A percentile compares a stretch with the other conserved stretches of the same genome.
These are phyloP conservation scores for Alloteropsis angusta DNA, from an alignment of 202 grass and related monocot genomes.

Conservation along the genomic window DNA sequence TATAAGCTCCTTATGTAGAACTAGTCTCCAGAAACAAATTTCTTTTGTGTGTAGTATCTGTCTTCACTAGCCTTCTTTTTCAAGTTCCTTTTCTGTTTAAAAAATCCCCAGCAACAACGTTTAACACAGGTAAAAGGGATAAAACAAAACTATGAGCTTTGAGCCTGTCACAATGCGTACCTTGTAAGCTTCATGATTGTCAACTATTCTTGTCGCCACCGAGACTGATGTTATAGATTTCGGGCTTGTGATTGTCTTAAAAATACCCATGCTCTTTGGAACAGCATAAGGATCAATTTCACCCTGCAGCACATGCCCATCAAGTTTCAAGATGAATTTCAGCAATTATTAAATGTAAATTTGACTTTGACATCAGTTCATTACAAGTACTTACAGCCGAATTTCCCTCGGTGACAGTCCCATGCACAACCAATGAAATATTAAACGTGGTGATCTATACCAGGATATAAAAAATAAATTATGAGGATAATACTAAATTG, in stretches of 20 bases:
- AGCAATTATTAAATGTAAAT: background rate
- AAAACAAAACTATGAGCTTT: slow-evolving; percentile 1
- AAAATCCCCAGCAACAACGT: background rate
- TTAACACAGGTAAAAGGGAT: background rate
- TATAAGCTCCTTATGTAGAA: slow-evolving; percentile 9
- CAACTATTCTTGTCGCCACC: slow-evolving; percentile 61
- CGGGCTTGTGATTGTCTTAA: slow-evolving; percentile 58
- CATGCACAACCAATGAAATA: slow-evolving; percentile 80
- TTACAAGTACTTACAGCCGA: slow-evolving; percentile 38
- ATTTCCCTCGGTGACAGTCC: slow-evolving; percentile 58
- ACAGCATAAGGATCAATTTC: slow-evolving; percentile 57
- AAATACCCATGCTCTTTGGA: slow-evolving; percentile 80
- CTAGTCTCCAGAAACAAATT: slow-evolving; percentile 72
- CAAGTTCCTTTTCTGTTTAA: slow-evolving; percentile 55
- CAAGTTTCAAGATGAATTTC: slow-evolving; percentile 24
- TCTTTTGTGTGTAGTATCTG: slow-evolving; percentile 76
- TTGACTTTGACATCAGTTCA: slow-evolving; percentile 4
- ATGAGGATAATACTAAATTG: background rate
- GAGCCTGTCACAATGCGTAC: slow-evolving; percentile 2
- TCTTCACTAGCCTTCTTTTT: slow-evolving; percentile 84
- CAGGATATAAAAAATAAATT: slow-evolving; percentile 11
- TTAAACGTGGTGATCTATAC: slow-evolving; percentile 69
- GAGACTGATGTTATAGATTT: slow-evolving; percentile 60
- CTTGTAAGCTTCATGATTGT: slow-evolving; percentile 80
- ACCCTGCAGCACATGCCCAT: slow-evolving; percentile 23